These are phyloP conservation scores for Aurinia saxatilis DNA, from an alignment of 345 rosid genomes.

Conservation along the genomic window DNA sequence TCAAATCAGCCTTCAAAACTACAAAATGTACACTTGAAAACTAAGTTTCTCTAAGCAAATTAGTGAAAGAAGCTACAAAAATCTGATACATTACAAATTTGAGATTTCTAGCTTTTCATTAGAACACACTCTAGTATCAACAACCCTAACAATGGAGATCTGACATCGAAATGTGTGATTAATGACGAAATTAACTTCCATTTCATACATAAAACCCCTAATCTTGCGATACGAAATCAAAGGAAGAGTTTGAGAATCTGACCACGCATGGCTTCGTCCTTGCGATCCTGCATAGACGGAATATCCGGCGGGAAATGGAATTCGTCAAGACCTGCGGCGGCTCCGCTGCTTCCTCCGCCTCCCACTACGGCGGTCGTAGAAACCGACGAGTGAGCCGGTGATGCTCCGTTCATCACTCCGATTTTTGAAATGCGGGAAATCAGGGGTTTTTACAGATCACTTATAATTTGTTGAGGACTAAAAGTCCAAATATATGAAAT, in stretches of 20 bases:
- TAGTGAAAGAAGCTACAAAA: background rate
- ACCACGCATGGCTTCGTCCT: constrained; percentile 35
- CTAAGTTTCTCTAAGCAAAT: too few relatives aligned
- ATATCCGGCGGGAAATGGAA: constrained; percentile 57
- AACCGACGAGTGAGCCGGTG: constrained; percentile 64
- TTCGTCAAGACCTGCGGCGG: constrained; percentile 47
- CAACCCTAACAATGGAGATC: background rate
- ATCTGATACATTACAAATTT: too few relatives aligned
- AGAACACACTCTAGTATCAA: background rate
- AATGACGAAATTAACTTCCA: background rate
- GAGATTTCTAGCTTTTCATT: too few relatives aligned
- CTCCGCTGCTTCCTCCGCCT: constrained; percentile 49
- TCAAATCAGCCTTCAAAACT: constrained; percentile 78
- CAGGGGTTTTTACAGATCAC: too few relatives aligned
- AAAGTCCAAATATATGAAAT: too few relatives aligned
- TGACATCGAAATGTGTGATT: background rate
- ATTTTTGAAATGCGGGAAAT: too few relatives aligned
- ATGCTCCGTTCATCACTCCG: constrained; percentile 51
- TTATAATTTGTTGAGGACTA: too few relatives aligned
- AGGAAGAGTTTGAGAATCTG: background rate
- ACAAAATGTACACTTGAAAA: too few relatives aligned
- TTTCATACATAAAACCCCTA: background rate
- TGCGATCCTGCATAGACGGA: constrained; percentile 44
- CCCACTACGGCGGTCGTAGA: constrained; percentile 67
- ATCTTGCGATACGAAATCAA: background rate